Base-by-base conservation (phyloP, 768 basidiomycete genomes). In the Lanmaoa pseudosensibilis region DNA sequence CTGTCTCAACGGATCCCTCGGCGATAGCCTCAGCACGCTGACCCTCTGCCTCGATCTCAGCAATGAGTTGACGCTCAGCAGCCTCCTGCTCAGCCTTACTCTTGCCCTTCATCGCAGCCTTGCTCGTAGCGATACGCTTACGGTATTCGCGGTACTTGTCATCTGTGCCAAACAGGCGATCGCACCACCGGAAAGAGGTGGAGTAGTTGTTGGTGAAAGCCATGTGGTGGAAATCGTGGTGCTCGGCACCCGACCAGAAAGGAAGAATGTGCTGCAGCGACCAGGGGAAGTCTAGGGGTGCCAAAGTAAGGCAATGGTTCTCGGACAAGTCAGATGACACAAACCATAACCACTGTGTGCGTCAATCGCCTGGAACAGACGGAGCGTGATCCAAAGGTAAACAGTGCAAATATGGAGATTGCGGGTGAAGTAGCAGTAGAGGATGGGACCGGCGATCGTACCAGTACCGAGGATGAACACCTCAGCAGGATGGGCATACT, bases 171-270 rank as follows among this genome's bases (percentile, higher is more conserved):
- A 91, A 87, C 62, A 93, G 74, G 57, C 82, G 81, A 73, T 98
- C 96, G 73, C 90, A 92, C 88, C 92, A 96, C 39, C 94, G 84
- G 85, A 97, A 97, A 21, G 88, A 91, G 8, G 94, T 95, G 10
- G 92, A 90, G 71, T 82, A 96, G 79, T 95, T 95, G 79, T 94
- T 94, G 48, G 84, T 85, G 79, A 94, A 96, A 4, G 90, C 87
- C 90, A 94, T 91, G 76, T 99, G 96, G 74, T 98, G 96, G 84
- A 94, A 98, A 69, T 98, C 95, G 71, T 97, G 95, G 75, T 96
- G 93, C 66, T 98, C 96, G 0, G 94, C 94, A 38, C 96, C 95
- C 8, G 91, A 89, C 95, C 95, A 98, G 82, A 98, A 91, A 2
- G 94, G 94, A 33, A 98, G 57, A 62, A 93, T 85, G 77, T 95